Evolutionary conservation across 208 protist genomes (phyloP).

Genomic region (Crithidia expoeki): DNA sequence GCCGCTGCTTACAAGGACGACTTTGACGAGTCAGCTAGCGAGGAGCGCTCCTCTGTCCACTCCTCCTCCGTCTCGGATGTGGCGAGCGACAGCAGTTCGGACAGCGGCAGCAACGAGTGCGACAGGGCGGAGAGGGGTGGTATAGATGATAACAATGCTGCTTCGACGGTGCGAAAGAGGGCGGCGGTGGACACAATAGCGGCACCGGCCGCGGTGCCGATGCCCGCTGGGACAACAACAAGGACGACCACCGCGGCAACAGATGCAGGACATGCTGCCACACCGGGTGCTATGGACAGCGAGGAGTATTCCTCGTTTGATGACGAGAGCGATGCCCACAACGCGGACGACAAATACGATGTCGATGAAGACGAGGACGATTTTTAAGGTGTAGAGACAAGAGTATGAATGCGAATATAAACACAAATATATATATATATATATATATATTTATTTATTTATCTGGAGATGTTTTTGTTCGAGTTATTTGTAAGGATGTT

Average conservation of each 20-base stretch:
- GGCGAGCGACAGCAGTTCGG: constrained; percentile 6
- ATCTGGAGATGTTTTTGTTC: too few relatives aligned
- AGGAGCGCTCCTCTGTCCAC: constrained; percentile 20
- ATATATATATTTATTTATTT: too few relatives aligned
- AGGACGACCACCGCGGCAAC: constrained; percentile 2
- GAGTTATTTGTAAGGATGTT: too few relatives aligned
- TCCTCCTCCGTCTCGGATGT: constrained; percentile 22
- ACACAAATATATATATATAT: too few relatives aligned
- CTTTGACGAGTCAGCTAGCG: constrained; percentile 4
- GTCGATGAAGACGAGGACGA: constrained; percentile 88
- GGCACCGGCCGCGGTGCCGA: not conserved
- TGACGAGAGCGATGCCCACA: constrained; percentile 48
- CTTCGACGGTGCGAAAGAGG: not conserved
- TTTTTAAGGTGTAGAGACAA: constrained; percentile 49
- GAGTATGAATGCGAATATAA: not conserved
- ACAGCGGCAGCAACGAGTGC: constrained; percentile 6
- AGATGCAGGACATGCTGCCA: constrained; percentile 20
- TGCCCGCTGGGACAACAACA: too few relatives aligned
- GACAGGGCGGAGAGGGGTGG: not conserved
- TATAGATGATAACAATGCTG: too few relatives aligned
- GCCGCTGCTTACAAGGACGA: not conserved
- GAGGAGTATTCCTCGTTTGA: constrained; percentile 86
- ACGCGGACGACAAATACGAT: constrained; percentile 63
- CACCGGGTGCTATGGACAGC: constrained; percentile 42
- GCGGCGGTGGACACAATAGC: constrained; percentile 4